Evolutionary conservation across 352 stramenopile genomes (phyloP).

Genomic region (Phytophthora tentaculata): DNA sequence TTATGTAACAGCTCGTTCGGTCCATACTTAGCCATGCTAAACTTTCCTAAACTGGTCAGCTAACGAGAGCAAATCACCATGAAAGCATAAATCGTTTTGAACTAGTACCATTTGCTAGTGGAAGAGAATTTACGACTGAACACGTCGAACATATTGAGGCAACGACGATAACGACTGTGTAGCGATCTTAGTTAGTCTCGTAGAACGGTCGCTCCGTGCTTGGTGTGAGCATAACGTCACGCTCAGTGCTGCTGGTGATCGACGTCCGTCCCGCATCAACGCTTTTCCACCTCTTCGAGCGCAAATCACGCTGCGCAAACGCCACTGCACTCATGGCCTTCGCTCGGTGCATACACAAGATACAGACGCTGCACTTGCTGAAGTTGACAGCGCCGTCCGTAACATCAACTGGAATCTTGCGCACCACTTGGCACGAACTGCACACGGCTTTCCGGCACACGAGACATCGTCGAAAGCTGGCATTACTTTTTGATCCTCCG

Average conservation of each 20-base stretch:
- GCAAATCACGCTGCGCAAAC: constrained; percentile 37
- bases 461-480: constrained; percentile 36
- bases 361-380: constrained; percentile 42
- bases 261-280: constrained; percentile 22
- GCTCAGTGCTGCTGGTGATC: constrained; percentile 32
- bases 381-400: constrained; percentile 30
- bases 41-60: too few relatives aligned
- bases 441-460: constrained; percentile 41
- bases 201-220: constrained; percentile 21
- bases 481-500: constrained; percentile 22
- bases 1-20: too few relatives aligned
- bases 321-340: constrained; percentile 29
- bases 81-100: too few relatives aligned
- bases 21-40: too few relatives aligned
- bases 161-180: too few relatives aligned
- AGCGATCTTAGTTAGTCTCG: constrained; percentile 21
- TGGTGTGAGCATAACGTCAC: constrained; percentile 7
- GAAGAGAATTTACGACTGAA: too few relatives aligned
- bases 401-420: constrained; percentile 36
- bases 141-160: neutral
- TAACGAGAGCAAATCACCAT: too few relatives aligned
- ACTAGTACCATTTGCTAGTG: too few relatives aligned
- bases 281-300: constrained; percentile 28
- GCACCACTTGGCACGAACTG: constrained; percentile 40
- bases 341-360: constrained; percentile 44